A percentile compares a stretch with the other conserved stretches of the same genome.
phyloP scores from a whole-genome alignment of 2,329 filamentous ascomycete species.

The Ophiostoma ulmi region DNA sequence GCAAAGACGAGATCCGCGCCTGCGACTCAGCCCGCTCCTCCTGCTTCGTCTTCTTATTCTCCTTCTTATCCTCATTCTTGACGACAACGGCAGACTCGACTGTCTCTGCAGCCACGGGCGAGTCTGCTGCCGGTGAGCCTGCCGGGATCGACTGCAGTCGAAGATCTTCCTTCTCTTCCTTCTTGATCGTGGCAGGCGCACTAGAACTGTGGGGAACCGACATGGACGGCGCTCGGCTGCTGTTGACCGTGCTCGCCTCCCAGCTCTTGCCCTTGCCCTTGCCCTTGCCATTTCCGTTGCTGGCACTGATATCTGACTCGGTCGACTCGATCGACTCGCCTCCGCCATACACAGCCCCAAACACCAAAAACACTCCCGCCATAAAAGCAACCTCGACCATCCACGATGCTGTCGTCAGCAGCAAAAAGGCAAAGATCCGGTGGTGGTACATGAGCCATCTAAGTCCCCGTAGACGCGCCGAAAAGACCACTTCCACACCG shows the following conservation, averaged over 20 bases:
- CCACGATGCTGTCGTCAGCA: constrained; percentile 73
- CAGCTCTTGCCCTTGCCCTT: neutral
- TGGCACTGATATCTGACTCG: neutral
- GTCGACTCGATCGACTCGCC: too few relatives aligned
- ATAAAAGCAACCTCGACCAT: constrained; percentile 64
- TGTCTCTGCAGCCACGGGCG: too few relatives aligned
- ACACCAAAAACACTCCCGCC: constrained; percentile 56
- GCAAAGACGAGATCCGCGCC: neutral
- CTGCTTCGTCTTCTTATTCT: neutral
- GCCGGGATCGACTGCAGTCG: neutral
- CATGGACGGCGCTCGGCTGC: neutral
- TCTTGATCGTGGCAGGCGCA: neutral
- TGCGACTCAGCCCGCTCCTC: neutral
- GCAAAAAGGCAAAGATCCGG: constrained; percentile 61
- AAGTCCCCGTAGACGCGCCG: constrained; percentile 69
- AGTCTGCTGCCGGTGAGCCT: too few relatives aligned
- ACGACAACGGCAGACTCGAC: too few relatives aligned
- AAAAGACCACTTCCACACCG: constrained; percentile 60
- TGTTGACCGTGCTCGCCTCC: neutral
- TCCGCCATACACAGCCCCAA: constrained; percentile 36
- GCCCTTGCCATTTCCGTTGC: neutral
- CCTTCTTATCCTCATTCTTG: too few relatives aligned
- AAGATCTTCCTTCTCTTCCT: neutral
- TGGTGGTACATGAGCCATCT: constrained; percentile 85
- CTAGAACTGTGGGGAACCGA: neutral